These are phyloP conservation scores for Nothophoma quercina DNA, from an alignment of 2,329 filamentous ascomycete genomes.

Conservation along the genomic window DNA sequence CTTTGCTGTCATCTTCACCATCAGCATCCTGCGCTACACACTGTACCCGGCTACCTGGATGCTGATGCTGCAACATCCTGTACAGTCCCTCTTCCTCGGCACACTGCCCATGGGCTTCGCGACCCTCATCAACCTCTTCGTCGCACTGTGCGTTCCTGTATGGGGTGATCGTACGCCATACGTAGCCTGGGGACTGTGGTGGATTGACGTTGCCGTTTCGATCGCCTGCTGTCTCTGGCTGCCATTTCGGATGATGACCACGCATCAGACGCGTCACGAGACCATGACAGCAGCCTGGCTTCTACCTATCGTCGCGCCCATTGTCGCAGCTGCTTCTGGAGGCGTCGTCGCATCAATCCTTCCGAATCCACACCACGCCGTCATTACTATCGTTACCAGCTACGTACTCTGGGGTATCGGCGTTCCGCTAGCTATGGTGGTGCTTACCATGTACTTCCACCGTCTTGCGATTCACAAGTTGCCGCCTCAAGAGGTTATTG, in stretches of 20 bases:
- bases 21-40: conserved; percentile 67
- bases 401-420: conserved; percentile 75
- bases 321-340: conserved; percentile 71
- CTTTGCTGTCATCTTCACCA: conserved; percentile 61
- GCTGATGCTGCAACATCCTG: conserved; percentile 71
- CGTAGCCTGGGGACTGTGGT: conserved; percentile 59
- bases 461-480: conserved; percentile 72
- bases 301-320: conserved; percentile 70
- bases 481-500: conserved; percentile 70
- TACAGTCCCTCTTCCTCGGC: conserved; percentile 71
- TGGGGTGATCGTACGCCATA: conserved; percentile 64
- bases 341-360: conserved; percentile 67
- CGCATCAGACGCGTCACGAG: conserved; percentile 35
- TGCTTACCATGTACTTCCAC: conserved; percentile 73
- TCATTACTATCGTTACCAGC: conserved; percentile 67
- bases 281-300: conserved; percentile 70
- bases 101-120: conserved; percentile 73
- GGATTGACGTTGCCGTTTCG: conserved; percentile 55
- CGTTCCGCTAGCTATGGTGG: conserved; percentile 64
- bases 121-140: conserved; percentile 72
- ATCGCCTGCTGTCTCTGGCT: conserved; percentile 50
- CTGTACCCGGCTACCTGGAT: conserved; percentile 71
- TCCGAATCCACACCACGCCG: conserved; percentile 60
- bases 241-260: conserved; percentile 44
- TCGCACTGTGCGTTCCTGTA: conserved; percentile 63